phyloP scores from a whole-genome alignment of 1,139 yeast species.

The Arxiozyma slooffiae region DNA sequence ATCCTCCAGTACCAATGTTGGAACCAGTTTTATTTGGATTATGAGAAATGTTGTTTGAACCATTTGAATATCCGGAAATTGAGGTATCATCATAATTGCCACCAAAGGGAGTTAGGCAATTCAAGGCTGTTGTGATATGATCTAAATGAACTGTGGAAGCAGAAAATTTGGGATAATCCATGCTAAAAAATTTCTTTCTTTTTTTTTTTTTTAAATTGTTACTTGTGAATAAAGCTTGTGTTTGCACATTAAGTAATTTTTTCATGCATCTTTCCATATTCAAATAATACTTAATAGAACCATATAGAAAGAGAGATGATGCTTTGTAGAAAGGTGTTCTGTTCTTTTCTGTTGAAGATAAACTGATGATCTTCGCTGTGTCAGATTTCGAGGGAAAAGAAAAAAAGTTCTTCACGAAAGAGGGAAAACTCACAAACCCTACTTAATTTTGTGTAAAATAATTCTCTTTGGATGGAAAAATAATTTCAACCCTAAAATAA shows the following conservation, averaged over 20 bases:
- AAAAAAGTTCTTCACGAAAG: neutral
- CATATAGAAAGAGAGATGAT: no score
- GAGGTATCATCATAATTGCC: constrained; percentile 5
- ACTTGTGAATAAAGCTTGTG: neutral
- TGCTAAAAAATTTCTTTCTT: neutral
- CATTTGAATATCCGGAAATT: neutral
- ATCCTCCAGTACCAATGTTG: neutral
- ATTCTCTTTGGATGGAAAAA: no score
- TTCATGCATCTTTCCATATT: neutral
- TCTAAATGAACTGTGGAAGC: constrained; percentile 31
- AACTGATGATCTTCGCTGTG: neutral
- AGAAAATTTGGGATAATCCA: constrained; percentile 14
- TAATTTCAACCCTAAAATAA: no score
- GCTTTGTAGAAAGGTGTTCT: no score
- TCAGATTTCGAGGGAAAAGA: neutral
- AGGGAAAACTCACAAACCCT: neutral
- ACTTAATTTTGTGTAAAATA: neutral
- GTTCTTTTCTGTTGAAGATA: neutral
- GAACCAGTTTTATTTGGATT: neutral
- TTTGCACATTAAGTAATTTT: neutral
- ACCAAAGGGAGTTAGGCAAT: constrained; percentile 28
- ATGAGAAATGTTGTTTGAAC: neutral
- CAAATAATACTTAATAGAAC: no score
- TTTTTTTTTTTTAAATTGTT: neutral
- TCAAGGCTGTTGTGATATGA: constrained; percentile 29